Evolutionary conservation across 495 filamentous ascomycete species (phyloP), one percentile per base, ranked within the genome.

Genomic region (Trichocladium antarcticum): DNA sequence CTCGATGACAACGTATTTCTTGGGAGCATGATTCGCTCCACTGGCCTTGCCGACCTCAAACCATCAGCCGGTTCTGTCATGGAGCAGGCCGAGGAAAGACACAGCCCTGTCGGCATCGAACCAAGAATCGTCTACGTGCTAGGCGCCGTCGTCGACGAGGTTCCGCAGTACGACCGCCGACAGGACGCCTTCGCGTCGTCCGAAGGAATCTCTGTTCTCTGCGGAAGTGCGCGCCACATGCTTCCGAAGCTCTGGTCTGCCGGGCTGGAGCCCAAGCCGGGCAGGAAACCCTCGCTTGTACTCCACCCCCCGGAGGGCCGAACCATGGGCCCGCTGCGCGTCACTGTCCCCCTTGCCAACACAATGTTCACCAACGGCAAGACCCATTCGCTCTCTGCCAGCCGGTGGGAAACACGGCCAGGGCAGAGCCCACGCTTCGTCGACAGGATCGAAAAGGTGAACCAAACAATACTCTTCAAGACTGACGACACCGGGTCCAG

Each of bases 331-430:
- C 41, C 48, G 15, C 50, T 70, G 11, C 51, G 61, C 8, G 59
- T 74, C 32, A 73, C 69, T 2, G 37, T 87, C 16, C 85, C 84
- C 7, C 71, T 89, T 21, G 82, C 86, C 47, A 86, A 87, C 55
- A 92, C 86, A 0, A 57, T 89, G 11, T 92, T 90, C 57, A 65
- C 76, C 38, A 90, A 79, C 54, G 85, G 84, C 22, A 76, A 67
- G 35, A 69, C 73, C 28, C 76, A 78, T 15, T 84, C 82, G 3
- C 67, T 89, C 11, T 63, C 74, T 20, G 70, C 70, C 11, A 77
- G 74, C 51, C 69, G 58, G 29, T 89, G 83, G 83, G 34, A 49
- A 49, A 51, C 61, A 35, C 32, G 20, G 28, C 19, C 50, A 16
- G 14, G 22, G 11, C 29, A 36, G 10, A 40, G 44, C 0, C 37